These are phyloP conservation scores for Tripidium arundinaceum DNA, from an alignment of 202 grass and related monocot species.

Conservation along the genomic window DNA sequence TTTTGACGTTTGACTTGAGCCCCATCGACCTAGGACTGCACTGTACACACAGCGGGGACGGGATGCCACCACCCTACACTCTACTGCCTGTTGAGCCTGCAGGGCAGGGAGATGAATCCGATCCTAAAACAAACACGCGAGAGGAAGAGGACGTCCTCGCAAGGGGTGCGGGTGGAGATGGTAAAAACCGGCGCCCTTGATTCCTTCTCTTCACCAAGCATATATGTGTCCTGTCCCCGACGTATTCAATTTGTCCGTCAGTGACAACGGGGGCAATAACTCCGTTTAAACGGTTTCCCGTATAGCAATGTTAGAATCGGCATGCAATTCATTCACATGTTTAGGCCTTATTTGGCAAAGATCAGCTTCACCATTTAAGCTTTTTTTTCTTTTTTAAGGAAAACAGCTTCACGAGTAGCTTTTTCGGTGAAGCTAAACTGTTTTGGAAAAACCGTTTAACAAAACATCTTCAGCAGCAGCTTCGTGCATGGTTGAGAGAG, in stretches of 20 bases:
- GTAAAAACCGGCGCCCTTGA: not conserved
- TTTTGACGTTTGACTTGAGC: not conserved
- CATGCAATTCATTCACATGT: too few relatives aligned
- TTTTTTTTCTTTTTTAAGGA: too few relatives aligned
- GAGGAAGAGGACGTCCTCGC: not conserved
- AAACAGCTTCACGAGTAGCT: too few relatives aligned
- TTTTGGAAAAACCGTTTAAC: too few relatives aligned
- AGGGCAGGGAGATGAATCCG: not conserved
- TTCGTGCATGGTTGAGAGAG: too few relatives aligned
- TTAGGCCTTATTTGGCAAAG: too few relatives aligned
- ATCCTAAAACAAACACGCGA: not conserved
- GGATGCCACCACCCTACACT: not conserved
- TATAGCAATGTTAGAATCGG: too few relatives aligned
- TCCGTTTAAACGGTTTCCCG: too few relatives aligned
- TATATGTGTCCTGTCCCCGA: not conserved
- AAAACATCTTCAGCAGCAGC: too few relatives aligned
- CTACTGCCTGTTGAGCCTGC: not conserved
- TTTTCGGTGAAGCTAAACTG: too few relatives aligned
- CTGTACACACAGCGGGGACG: not conserved
- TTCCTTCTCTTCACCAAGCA: not conserved
- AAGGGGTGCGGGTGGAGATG: not conserved
- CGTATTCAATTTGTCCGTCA: conserved; percentile 12
- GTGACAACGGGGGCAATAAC: too few relatives aligned
- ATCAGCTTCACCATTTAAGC: too few relatives aligned
- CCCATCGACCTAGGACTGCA: not conserved